phyloP scores from a whole-genome alignment of 108 stramenopile genomes.

The Skeletonema marinoi region DNA sequence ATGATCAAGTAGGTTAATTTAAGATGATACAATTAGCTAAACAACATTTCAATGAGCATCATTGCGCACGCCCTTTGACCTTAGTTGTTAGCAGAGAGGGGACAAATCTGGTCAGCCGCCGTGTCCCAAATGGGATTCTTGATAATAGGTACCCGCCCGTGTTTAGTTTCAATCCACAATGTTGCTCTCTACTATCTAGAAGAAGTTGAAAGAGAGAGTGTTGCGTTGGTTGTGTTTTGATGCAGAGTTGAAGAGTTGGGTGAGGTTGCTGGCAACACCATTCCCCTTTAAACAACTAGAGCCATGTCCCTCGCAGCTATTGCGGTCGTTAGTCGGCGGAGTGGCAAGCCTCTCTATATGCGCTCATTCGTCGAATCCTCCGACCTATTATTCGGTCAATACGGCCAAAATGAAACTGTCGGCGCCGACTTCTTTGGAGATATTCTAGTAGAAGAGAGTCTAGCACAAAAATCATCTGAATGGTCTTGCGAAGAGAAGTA shows the following conservation, averaged over 20 bases:
- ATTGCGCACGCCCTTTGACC: no score
- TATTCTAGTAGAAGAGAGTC: conserved; percentile 16
- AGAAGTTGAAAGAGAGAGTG: no score
- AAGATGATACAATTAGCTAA: neutral
- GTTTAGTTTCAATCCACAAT: no score
- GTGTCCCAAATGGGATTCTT: no score
- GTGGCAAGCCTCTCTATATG: conserved; percentile 33
- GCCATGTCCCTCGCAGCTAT: conserved; percentile 36
- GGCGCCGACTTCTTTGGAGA: conserved; percentile 23
- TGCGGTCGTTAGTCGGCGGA: conserved; percentile 28
- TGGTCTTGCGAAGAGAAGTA: conserved; percentile 34
- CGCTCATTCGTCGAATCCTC: conserved; percentile 8
- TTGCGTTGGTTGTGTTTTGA: neutral
- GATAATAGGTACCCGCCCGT: no score
- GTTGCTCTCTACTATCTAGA: no score
- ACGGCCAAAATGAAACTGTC: conserved; percentile 15
- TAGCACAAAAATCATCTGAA: conserved; percentile 16
- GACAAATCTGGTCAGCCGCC: no score
- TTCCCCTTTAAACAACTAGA: neutral
- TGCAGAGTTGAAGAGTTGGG: no score
- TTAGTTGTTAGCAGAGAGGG: no score
- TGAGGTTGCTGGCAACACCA: neutral
- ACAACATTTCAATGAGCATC: no score
- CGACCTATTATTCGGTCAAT: conserved; percentile 16
- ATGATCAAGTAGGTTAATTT: neutral